Evolutionary conservation across 2,329 filamentous ascomycete genomes (phyloP), one percentile per base, ranked within the genome.

Genomic region (Stromatinia cepivora): DNA sequence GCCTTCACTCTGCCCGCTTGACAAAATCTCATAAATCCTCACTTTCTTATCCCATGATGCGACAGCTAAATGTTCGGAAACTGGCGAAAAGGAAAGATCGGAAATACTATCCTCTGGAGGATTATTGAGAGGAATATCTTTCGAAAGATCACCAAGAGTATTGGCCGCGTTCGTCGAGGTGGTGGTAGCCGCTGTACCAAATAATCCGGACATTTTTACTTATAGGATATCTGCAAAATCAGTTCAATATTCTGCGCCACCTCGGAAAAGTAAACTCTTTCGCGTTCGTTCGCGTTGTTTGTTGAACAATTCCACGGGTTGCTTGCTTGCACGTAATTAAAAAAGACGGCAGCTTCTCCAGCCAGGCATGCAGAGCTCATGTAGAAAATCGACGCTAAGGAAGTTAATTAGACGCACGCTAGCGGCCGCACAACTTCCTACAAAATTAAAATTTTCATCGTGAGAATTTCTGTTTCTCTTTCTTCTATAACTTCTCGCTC

Each of bases 41-140:
- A 98, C 93, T 80, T 97, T 97, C 84, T 96, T 97, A 82, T 99
- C 95, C 95, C 95, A 99, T 76, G 93, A 97, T 61, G 93, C 84
- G 48, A 97, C 92, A 34, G 94, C 93, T 25, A 99, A 85, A 79
- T 96, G 91, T 76, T 98, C 93, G 74, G 82, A 86, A 66, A 84
- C 84, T 1, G 90, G 88, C 20, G 91, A 94, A 82, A 97, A 99
- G 62, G 88, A 84, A 71, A 99, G 85, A 78, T 93, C 92, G 48
- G 94, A 94, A 77, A 98, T 91, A 80, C 91, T 92, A 81, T 99
- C 95, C 75, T 92, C 90, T 31, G 95, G 95, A 20, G 92, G 91
- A 73, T 90, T 87, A 71, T 83, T 86, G 69, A 99, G 84, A 67
- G 90, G 86, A 67, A 98, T 88, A 80, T 99, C 95, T 78, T 94